Conservation (phyloP, 78 protist species). For the Dictyostelium purpureum region DNA sequence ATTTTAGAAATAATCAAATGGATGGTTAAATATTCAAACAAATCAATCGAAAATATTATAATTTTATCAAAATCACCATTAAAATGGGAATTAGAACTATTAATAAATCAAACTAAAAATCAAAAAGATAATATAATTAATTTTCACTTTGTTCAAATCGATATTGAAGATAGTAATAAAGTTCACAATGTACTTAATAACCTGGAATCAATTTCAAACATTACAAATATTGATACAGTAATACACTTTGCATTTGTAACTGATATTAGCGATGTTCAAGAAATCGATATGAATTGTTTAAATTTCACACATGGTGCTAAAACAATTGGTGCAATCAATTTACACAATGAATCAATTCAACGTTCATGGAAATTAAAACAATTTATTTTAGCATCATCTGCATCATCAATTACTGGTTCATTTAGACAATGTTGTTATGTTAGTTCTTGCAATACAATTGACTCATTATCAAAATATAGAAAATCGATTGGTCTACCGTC, state of each 20-base stretch:
- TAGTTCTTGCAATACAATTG: conserved; percentile 78
- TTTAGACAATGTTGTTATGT: conserved; percentile 79
- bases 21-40: conserved; percentile 20
- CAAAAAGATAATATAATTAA: neutral
- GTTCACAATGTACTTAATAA: neutral
- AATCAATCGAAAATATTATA: neutral
- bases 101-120: conserved; percentile 10
- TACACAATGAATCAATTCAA: conserved; percentile 37
- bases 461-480: conserved; percentile 56
- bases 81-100: conserved; percentile 48
- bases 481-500: conserved; percentile 34
- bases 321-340: conserved; percentile 75
- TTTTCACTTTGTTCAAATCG: neutral
- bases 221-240: conserved; percentile 28
- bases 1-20: conserved; percentile 14
- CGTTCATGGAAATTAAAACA: neutral
- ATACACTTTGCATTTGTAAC: conserved; percentile 59
- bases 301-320: conserved; percentile 42
- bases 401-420: conserved; percentile 42
- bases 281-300: neutral
- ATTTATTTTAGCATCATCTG: conserved; percentile 73
- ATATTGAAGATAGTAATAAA: neutral
- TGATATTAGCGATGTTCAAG: neutral
- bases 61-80: conserved; percentile 20
- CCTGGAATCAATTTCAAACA: neutral